These are phyloP conservation scores for Starmera quercuum DNA, from an alignment of 805 yeast species.

Conservation along the genomic window DNA sequence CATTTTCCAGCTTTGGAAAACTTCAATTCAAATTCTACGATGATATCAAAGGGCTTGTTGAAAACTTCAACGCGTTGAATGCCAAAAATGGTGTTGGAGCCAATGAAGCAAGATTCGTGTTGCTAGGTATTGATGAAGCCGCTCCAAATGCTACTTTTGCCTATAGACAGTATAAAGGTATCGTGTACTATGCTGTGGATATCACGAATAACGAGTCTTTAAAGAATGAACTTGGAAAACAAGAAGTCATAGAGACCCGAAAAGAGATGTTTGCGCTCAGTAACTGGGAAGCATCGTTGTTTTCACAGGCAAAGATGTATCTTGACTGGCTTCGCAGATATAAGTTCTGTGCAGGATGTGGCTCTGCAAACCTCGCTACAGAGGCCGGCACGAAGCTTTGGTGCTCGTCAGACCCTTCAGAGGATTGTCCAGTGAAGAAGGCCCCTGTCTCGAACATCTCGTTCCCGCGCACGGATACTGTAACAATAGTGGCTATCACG, in stretches of 20 bases:
- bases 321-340: slow-evolving; percentile 79
- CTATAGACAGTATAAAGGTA: slow-evolving; percentile 45
- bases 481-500: slow-evolving; percentile 73
- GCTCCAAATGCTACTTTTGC: slow-evolving; percentile 29
- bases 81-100: slow-evolving; percentile 5
- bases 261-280: slow-evolving; percentile 14
- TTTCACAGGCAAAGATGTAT: slow-evolving; percentile 76
- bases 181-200: slow-evolving; percentile 61
- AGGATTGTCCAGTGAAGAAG: slow-evolving; percentile 28
- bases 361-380: slow-evolving; percentile 47
- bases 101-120: slow-evolving; percentile 33
- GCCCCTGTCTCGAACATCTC: slow-evolving; percentile 62
- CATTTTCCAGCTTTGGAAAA: too few species aligned
- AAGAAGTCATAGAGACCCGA: neutral
- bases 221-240: neutral
- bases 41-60: slow-evolving; percentile 6
- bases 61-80: slow-evolving; percentile 10
- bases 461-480: slow-evolving; percentile 91
- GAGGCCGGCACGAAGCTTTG: slow-evolving; percentile 59
- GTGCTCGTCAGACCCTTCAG: slow-evolving; percentile 29
- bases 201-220: slow-evolving; percentile 16
- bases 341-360: slow-evolving; percentile 86
- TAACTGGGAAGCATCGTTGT: slow-evolving; percentile 52
- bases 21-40: too few species aligned
- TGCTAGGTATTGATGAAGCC: slow-evolving; percentile 42